These are phyloP conservation scores for Camillea tinctor DNA, from an alignment of 2,329 filamentous ascomycete species.

Conservation along the genomic window DNA sequence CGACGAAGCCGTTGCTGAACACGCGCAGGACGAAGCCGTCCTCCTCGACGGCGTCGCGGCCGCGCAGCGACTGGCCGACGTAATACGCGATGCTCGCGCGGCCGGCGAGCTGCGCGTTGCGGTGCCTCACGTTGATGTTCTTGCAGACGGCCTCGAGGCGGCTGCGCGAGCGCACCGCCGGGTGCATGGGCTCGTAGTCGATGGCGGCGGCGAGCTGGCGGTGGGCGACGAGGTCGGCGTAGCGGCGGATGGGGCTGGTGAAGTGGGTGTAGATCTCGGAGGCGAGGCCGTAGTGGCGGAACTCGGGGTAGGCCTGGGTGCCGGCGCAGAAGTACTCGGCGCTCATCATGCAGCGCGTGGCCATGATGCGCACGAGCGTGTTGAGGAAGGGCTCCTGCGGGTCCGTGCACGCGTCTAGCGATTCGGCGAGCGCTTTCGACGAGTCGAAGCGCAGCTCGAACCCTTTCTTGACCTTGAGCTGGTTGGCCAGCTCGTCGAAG, in stretches of 20 bases:
- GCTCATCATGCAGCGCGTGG: conserved; percentile 98
- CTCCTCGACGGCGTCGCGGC: conserved; percentile 68
- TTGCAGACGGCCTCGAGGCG: conserved; percentile 93
- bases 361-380: conserved; percentile 94
- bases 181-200: conserved; percentile 83
- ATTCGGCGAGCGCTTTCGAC: conserved; percentile 90
- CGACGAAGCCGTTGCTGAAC: conserved; percentile 95
- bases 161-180: conserved; percentile 74
- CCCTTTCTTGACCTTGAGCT: conserved; percentile 82
- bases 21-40: conserved; percentile 96
- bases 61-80: conserved; percentile 92
- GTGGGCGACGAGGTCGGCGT: conserved; percentile 94
- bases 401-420: conserved; percentile 82
- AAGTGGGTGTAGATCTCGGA: conserved; percentile 99
- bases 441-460: conserved; percentile 81
- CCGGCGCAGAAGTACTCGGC: conserved; percentile 98
- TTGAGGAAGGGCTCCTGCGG: conserved; percentile 91
- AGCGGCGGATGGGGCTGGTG: conserved; percentile 93
- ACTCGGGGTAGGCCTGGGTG: conserved; percentile 88
- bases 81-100: conserved; percentile 96
- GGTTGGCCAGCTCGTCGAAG: conserved; percentile 89
- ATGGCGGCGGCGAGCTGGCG: conserved; percentile 94
- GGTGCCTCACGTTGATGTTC: conserved; percentile 96
- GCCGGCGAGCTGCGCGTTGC: conserved; percentile 94
- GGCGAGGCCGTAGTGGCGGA: conserved; percentile 94